A percentile compares a stretch with the other conserved stretches of the same genome.
Evolutionary conservation across 78 protist species (phyloP).

Genomic region (Goniomonas avonlea): DNA sequence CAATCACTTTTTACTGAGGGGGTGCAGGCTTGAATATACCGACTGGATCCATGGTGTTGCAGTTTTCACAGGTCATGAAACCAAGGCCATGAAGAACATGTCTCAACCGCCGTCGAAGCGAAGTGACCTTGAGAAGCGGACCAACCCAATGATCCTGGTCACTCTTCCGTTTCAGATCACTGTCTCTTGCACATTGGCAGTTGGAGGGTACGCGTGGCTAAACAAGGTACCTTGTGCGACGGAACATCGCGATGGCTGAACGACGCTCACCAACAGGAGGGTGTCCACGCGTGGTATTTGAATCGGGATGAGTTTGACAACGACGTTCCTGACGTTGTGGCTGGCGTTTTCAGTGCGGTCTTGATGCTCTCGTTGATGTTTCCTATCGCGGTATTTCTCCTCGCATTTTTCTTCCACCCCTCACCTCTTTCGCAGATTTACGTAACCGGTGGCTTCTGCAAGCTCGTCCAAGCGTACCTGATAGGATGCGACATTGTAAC

Average conservation of each 20-base stretch:
- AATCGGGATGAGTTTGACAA: too few species aligned
- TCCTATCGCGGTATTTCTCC: too few species aligned
- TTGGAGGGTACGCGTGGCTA: background rate
- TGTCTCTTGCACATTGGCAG: background rate
- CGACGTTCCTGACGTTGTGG: too few species aligned
- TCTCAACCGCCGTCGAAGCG: background rate
- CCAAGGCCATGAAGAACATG: constrained; percentile 57
- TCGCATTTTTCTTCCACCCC: background rate
- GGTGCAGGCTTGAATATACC: constrained; percentile 48
- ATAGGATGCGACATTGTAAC: constrained; percentile 45
- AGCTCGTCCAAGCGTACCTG: constrained; percentile 29
- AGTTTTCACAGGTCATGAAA: constrained; percentile 72
- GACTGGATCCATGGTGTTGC: constrained; percentile 47
- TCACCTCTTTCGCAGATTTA: constrained; percentile 9
- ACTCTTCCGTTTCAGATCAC: constrained; percentile 7
- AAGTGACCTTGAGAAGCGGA: background rate
- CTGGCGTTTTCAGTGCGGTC: too few species aligned
- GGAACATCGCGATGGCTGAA: too few species aligned
- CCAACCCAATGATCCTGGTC: constrained; percentile 12
- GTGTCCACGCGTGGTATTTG: too few species aligned
- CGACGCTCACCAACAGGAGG: too few species aligned
- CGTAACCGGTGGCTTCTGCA: constrained; percentile 6
- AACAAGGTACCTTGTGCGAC: too few species aligned
- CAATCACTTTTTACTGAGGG: background rate
- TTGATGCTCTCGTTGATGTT: too few species aligned